Evolutionary conservation across 495 filamentous ascomycete species (phyloP), one percentile per base, ranked within the genome.

Genomic region (Trichocladium antarcticum): DNA sequence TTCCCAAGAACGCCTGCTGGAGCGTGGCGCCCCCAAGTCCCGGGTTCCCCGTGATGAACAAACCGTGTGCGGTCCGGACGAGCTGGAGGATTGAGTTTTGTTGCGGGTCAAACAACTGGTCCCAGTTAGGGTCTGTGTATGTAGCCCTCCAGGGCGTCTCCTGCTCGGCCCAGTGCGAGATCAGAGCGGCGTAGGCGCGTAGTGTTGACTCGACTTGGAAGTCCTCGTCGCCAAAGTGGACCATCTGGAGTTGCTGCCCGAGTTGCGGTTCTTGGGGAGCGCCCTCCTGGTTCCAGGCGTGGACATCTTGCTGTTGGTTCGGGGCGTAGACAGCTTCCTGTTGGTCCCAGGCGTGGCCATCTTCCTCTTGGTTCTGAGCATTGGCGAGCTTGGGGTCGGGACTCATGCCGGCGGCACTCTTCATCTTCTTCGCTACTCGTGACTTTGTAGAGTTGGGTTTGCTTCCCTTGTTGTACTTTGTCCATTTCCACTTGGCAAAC

Each of bases 401-500:
- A n/a, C n/a, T n/a, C n/a, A n/a, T n/a, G n/a, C n/a, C n/a, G n/a
- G n/a, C n/a, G n/a, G n/a, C n/a, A n/a, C n/a, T n/a, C n/a, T n/a
- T n/a, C n/a, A n/a, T n/a, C n/a, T n/a, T n/a, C n/a, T n/a, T n/a
- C n/a, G n/a, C n/a, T n/a, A n/a, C 12, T 32, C 3, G 24, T 32
- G 31, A 49, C 22, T 40, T 57, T 28, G 47, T 17, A 1, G 55
- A 17, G 15, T 31, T 44, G 11, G 36, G 15, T 9, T 42, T 55
- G 41, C 55, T 46, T 0, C 53, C 38, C 5, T 62, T 64, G 45
- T 64, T 64, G 59, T 66, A 66, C 39, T 66, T 66, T 40, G 46
- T 53, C 63, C 63, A 66, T 20, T 47, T 50, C 63, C 63, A 66
- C 17, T 66, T 66, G 9, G 54, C 50, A 29, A 66, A 66, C 42